These are phyloP conservation scores for Zygnema cylindricum DNA, from an alignment of 139 green algal genomes.

Conservation along the genomic window DNA sequence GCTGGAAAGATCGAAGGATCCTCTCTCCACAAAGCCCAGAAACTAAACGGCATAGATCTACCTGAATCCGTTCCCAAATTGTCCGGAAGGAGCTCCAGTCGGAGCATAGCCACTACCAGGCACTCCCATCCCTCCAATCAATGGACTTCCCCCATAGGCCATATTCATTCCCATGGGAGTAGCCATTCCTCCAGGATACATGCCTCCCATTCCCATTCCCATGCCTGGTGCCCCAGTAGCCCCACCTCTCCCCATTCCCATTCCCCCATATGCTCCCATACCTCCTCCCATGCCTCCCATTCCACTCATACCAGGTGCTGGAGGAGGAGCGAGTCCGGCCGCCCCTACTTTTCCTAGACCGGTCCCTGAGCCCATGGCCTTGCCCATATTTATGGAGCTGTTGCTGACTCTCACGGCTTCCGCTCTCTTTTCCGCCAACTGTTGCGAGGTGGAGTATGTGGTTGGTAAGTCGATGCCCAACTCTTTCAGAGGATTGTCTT, in stretches of 20 bases:
- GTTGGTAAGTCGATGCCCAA: conserved; percentile 1
- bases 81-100: not conserved
- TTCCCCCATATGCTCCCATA: not conserved
- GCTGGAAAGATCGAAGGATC: too few species aligned
- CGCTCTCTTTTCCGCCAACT: not conserved
- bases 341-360: not conserved
- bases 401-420: not conserved
- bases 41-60: too few species aligned
- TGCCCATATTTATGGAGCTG: not conserved
- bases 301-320: not conserved
- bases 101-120: not conserved
- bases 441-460: not conserved
- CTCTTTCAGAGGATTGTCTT: conserved; percentile 15
- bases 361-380: conserved; percentile 23
- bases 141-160: not conserved
- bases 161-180: not conserved
- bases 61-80: too few species aligned
- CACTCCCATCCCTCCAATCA: not conserved
- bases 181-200: conserved; percentile 8
- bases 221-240: not conserved
- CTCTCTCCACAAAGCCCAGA: too few species aligned
- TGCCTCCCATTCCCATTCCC: conserved; percentile 24
- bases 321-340: not conserved
- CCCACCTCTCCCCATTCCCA: not conserved
- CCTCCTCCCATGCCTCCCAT: not conserved